A percentile compares a stretch with the other conserved stretches of the same genome.
phyloP scores from a whole-genome alignment of 1,284 basidiomycete species.

The Cryptococcus sp. region DNA sequence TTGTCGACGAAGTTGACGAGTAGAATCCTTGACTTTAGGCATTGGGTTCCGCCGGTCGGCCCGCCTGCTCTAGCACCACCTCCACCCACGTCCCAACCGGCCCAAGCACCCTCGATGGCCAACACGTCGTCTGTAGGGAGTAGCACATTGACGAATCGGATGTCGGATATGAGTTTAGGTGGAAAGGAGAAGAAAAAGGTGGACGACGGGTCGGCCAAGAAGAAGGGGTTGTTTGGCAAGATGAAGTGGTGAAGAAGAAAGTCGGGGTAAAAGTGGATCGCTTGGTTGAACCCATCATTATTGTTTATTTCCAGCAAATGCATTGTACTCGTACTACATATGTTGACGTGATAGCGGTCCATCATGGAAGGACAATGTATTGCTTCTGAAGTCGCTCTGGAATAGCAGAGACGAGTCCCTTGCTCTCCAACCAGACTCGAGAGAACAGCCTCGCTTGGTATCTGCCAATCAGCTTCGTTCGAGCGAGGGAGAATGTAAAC shows the following conservation, averaged over 20 bases:
- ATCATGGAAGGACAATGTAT: slow-evolving; percentile 70
- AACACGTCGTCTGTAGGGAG: slow-evolving; percentile 11
- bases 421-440: slow-evolving; percentile 84
- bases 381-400: slow-evolving; percentile 73
- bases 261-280: too few relatives aligned
- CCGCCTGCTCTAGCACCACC: slow-evolving; percentile 42
- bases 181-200: slow-evolving; percentile 33
- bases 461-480: slow-evolving; percentile 20
- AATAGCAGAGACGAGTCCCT: slow-evolving; percentile 72
- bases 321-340: too few relatives aligned
- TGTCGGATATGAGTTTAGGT: slow-evolving; percentile 19
- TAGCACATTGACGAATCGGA: slow-evolving; percentile 14
- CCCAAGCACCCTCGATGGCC: slow-evolving; percentile 9
- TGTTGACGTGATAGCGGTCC: too few relatives aligned
- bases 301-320: too few relatives aligned
- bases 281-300: too few relatives aligned
- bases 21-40: slow-evolving; percentile 41
- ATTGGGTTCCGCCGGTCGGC: slow-evolving; percentile 45
- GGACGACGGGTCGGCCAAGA: slow-evolving; percentile 59
- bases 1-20: background rate
- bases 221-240: slow-evolving; percentile 68
- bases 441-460: slow-evolving; percentile 96
- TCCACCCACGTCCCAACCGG: slow-evolving; percentile 11
- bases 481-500: slow-evolving; percentile 7
- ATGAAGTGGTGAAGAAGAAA: slow-evolving; percentile 39